Conservation (phyloP, 2,329 filamentous ascomycete genomes). For the Ambrosiella xylebori region DNA sequence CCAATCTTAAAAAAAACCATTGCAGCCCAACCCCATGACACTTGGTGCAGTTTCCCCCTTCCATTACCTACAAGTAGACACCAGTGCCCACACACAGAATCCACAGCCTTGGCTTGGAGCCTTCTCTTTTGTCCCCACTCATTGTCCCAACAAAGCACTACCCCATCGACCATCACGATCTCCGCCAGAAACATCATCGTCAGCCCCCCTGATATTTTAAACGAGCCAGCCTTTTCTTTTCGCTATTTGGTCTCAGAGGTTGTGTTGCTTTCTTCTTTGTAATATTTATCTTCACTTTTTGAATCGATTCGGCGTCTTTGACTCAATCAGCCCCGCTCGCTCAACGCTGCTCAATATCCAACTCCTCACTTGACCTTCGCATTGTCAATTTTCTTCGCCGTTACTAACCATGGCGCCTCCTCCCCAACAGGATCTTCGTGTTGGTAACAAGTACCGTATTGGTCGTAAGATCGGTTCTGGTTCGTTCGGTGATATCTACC, state of each 20-base stretch:
- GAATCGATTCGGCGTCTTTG: too few species aligned
- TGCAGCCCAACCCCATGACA: not conserved
- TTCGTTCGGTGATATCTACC: conserved; percentile 95
- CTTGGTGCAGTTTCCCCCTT: not conserved
- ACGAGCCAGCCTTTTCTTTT: not conserved
- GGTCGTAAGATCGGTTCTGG: conserved; percentile 97
- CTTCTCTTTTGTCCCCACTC: conserved; percentile 4
- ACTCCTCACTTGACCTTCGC: not conserved
- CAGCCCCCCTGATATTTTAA: not conserved
- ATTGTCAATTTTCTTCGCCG: not conserved
- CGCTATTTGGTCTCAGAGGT: not conserved
- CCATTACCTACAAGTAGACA: not conserved
- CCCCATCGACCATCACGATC: not conserved
- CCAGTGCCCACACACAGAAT: not conserved
- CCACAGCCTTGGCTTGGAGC: conserved; percentile 4
- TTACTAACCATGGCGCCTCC: conserved; percentile 2
- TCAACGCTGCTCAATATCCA: not conserved
- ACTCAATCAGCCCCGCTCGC: not conserved
- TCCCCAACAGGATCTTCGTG: conserved; percentile 66
- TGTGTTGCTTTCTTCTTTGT: not conserved
- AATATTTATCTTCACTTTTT: not conserved
- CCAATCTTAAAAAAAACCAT: not conserved
- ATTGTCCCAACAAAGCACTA: not conserved
- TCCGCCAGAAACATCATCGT: not conserved
- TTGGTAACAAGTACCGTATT: conserved; percentile 99